A percentile compares a stretch with the other conserved stretches of the same genome.
Conservation (phyloP, 208 protist genomes). For the Crithidia sp. region DNA sequence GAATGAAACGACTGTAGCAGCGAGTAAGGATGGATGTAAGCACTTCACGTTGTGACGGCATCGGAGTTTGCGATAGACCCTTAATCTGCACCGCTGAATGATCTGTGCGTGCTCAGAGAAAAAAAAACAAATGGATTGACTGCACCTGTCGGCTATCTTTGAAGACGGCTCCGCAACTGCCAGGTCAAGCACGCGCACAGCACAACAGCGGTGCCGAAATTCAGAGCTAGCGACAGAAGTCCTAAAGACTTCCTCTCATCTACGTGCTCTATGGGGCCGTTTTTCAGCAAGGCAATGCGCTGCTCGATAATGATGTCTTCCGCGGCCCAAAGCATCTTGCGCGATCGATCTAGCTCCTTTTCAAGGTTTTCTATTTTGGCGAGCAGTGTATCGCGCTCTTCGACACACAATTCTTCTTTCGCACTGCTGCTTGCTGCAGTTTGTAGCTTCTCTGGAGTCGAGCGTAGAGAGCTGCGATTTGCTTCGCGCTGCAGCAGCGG, state of each 20-base stretch:
- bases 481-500: too few relatives aligned
- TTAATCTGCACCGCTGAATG: too few relatives aligned
- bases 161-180: background rate
- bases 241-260: background rate
- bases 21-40: too few relatives aligned
- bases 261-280: background rate
- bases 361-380: background rate
- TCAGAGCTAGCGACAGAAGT: background rate
- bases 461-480: background rate
- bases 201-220: background rate
- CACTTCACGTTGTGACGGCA: too few relatives aligned
- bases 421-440: background rate
- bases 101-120: too few relatives aligned
- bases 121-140: too few relatives aligned
- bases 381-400: background rate
- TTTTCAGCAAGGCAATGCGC: background rate
- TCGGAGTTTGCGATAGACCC: too few relatives aligned
- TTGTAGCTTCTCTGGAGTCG: background rate
- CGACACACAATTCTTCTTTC: too few relatives aligned
- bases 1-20: too few relatives aligned
- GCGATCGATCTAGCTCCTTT: background rate
- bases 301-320: slow-evolving; percentile 31
- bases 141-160: background rate
- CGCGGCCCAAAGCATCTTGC: slow-evolving; percentile 4
- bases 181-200: background rate